Evolutionary conservation across 129 eudicot genomes (phyloP).

Genomic region (Flaveria trinervia): DNA sequence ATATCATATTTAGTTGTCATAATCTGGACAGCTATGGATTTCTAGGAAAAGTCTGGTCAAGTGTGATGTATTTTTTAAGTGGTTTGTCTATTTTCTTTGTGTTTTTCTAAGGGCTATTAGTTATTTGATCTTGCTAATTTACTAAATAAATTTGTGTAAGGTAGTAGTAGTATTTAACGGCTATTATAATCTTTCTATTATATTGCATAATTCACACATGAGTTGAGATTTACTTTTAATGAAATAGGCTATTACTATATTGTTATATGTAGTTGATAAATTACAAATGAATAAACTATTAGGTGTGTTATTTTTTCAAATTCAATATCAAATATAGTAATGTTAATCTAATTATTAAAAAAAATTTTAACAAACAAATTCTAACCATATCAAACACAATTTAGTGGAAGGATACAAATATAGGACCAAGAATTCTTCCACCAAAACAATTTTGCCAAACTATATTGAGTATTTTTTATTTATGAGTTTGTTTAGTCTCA

Average conservation of each 20-base stretch:
- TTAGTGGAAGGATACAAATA: neutral
- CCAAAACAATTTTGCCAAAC: neutral
- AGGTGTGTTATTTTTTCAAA: neutral
- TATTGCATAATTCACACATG: neutral
- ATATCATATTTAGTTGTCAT: slow-evolving; percentile 21
- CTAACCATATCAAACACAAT: neutral
- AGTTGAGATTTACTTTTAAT: neutral
- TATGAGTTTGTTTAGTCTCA: neutral
- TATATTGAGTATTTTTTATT: no score
- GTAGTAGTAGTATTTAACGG: neutral
- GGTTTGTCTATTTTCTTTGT: slow-evolving; percentile 6
- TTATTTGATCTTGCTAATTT: neutral
- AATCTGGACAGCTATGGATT: slow-evolving; percentile 27
- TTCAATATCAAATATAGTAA: no score
- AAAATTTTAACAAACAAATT: neutral
- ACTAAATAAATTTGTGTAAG: neutral
- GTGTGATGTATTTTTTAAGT: slow-evolving; percentile 9
- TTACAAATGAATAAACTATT: neutral
- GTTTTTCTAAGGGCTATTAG: neutral
- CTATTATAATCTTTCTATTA: neutral
- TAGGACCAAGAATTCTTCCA: neutral
- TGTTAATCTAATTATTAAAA: no score
- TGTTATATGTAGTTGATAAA: neutral
- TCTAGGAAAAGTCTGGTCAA: slow-evolving; percentile 12
- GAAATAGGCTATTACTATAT: neutral